phyloP scores from a whole-genome alignment of 306 rosid species.

The Prunus mongolica region DNA sequence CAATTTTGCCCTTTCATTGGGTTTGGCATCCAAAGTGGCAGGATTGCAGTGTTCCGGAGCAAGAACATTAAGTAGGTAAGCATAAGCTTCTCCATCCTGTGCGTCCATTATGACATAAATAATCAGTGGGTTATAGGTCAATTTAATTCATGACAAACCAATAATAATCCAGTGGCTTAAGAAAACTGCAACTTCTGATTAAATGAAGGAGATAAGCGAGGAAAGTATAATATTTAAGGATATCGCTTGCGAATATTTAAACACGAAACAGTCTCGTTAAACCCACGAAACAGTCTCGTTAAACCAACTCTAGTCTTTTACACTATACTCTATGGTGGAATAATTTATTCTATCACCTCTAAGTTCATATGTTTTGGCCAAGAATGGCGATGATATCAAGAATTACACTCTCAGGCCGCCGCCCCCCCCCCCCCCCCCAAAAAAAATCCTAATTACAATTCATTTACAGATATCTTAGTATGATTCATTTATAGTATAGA shows the following conservation, averaged over 20 bases:
- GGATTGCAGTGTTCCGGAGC: constrained; percentile 89
- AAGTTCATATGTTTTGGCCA: neutral
- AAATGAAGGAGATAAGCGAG: neutral
- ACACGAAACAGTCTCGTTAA: neutral
- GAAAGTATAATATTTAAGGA: neutral
- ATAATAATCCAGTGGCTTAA: neutral
- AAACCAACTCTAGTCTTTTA: neutral
- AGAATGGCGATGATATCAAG: neutral
- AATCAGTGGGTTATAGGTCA: constrained; percentile 12
- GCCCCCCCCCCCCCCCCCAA: neutral
- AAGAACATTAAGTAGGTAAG: constrained; percentile 90
- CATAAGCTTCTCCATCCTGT: constrained; percentile 94
- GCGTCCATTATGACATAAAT: constrained; percentile 1
- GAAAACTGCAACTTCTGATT: neutral
- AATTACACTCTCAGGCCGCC: neutral
- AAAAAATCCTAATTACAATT: neutral
- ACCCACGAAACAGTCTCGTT: neutral
- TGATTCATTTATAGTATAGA: neutral
- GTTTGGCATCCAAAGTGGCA: constrained; percentile 67
- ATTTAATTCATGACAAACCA: constrained; percentile 10
- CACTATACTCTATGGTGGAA: neutral
- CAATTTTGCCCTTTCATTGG: constrained; percentile 63
- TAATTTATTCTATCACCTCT: neutral
- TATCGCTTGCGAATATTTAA: neutral
- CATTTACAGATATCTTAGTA: neutral